These are phyloP conservation scores for Termitomyces sp. DNA, from an alignment of 768 basidiomycete species.

Conservation along the genomic window DNA sequence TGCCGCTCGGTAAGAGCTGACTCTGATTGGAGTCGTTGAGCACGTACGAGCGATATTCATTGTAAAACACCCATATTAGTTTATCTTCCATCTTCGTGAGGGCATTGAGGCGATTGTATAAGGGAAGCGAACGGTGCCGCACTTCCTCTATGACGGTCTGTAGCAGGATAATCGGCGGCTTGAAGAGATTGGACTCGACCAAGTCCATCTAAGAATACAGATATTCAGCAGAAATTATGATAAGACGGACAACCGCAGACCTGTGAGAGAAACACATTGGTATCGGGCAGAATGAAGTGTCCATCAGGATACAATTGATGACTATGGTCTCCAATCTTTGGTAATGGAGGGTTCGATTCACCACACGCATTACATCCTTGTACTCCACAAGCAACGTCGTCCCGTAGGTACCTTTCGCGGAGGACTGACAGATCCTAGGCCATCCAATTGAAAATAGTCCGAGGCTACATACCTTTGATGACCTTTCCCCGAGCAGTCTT, in stretches of 20 bases:
- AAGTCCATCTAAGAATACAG: conserved; percentile 75
- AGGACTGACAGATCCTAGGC: conserved; percentile 47
- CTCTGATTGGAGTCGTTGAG: background rate
- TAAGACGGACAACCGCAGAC: background rate
- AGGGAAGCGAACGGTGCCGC: conserved; percentile 84
- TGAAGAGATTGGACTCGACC: conserved; percentile 71
- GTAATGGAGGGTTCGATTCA: conserved; percentile 40
- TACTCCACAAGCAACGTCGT: conserved; percentile 88
- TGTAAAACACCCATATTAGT: conserved; percentile 79
- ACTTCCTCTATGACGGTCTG: conserved; percentile 98
- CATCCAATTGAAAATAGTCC: background rate
- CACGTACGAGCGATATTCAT: conserved; percentile 77
- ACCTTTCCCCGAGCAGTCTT: conserved; percentile 94
- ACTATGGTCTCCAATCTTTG: conserved; percentile 47
- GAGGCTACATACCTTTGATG: conserved; percentile 65
- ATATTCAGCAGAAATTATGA: background rate
- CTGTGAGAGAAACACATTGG: conserved; percentile 3
- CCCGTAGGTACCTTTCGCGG: conserved; percentile 88
- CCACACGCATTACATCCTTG: conserved; percentile 60
- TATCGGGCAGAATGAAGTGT: background rate
- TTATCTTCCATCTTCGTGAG: conserved; percentile 84
- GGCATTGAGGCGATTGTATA: conserved; percentile 88
- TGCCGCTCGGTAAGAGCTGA: conserved; percentile 20
- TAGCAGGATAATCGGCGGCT: conserved; percentile 77
- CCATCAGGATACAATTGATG: conserved; percentile 46